Conservation (phyloP, 2,329 filamentous ascomycete species). For the Tolypocladium guangdongense region DNA sequence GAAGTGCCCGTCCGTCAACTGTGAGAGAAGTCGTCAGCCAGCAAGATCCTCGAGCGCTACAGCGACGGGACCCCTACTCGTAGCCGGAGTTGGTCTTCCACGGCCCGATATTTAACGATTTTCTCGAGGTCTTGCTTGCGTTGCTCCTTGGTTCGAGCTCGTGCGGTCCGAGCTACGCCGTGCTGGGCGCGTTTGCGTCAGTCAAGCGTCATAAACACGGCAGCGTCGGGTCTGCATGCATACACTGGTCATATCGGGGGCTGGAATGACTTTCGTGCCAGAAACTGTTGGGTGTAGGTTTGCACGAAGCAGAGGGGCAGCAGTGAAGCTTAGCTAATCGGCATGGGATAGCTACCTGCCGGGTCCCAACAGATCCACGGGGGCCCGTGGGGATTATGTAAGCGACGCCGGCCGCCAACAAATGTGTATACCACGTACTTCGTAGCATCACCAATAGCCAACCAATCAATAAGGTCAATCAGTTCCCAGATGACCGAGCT, state of each 20-base stretch:
- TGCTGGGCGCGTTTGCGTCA: constrained; percentile 43
- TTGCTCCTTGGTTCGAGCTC: constrained; percentile 55
- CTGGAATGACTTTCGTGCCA: not conserved
- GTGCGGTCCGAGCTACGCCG: constrained; percentile 62
- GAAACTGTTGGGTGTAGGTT: not conserved
- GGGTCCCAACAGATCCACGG: too few species aligned
- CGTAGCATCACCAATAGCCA: too few species aligned
- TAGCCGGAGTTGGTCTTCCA: constrained; percentile 58
- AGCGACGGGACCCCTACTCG: constrained; percentile 35
- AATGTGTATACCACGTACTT: too few species aligned
- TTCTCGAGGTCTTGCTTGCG: constrained; percentile 60
- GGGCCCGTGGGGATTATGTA: too few species aligned
- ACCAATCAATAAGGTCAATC: too few species aligned
- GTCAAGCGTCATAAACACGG: not conserved
- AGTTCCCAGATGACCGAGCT: too few species aligned
- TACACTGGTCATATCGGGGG: not conserved
- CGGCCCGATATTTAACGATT: constrained; percentile 62
- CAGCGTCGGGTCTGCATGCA: not conserved
- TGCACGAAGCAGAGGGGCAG: not conserved
- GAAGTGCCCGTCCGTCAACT: constrained; percentile 33
- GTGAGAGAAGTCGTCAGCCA: not conserved
- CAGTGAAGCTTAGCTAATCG: too few species aligned
- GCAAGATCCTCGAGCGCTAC: too few species aligned
- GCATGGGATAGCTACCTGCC: too few species aligned
- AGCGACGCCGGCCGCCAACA: too few species aligned